Percentiles rank a stretch among this genome's conserved stretches.
These are phyloP conservation scores for Arthrinium phaeospermum DNA, from an alignment of 2,329 filamentous ascomycete species.

Conservation along the genomic window DNA sequence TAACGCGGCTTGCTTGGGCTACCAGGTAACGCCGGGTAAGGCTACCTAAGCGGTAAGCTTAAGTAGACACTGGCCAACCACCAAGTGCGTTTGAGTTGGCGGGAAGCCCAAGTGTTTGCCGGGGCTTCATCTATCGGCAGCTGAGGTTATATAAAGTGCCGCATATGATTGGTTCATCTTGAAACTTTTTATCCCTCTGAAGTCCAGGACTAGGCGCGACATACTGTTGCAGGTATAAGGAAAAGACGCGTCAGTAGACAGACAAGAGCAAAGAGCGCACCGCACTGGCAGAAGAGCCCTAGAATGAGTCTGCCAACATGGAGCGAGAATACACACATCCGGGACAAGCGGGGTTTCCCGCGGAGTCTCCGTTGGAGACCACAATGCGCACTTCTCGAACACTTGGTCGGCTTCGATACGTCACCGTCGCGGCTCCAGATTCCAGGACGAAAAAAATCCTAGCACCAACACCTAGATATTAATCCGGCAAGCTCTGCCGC, in stretches of 20 bases:
- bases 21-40: neutral
- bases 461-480: too few species aligned
- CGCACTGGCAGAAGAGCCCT: neutral
- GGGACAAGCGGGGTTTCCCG: neutral
- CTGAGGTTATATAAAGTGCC: neutral
- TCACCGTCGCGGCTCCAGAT: neutral
- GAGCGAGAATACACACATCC: neutral
- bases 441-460: neutral
- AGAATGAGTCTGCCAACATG: neutral
- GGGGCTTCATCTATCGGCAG: conserved; percentile 1
- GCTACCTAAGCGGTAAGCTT: conserved; percentile 12
- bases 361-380: neutral
- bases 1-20: neutral
- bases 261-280: neutral
- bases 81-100: neutral
- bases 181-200: neutral
- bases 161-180: neutral
- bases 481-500: neutral
- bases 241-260: neutral
- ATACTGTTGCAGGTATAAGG: neutral
- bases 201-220: neutral
- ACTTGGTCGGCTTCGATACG: neutral
- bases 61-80: neutral
- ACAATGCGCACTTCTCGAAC: neutral
- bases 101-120: neutral